Conservation (phyloP, 2,329 filamentous ascomycete genomes). For the Phoma sp. region DNA sequence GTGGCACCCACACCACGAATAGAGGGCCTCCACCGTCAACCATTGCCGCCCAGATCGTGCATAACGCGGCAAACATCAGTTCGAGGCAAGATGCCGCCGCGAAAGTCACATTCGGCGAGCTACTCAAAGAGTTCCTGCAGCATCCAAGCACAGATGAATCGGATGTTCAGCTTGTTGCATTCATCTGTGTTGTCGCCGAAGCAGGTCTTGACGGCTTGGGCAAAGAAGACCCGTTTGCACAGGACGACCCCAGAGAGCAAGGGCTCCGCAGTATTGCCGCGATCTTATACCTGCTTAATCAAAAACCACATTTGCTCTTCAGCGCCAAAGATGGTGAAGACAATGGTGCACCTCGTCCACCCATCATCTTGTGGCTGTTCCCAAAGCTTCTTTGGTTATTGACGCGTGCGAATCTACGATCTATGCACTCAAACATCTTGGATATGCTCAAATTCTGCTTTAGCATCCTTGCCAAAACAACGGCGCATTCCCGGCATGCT, state of each 20-base stretch:
- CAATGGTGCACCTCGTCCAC: constrained; percentile 45
- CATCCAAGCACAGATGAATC: constrained; percentile 61
- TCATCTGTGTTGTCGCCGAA: constrained; percentile 82
- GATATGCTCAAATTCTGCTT: constrained; percentile 48
- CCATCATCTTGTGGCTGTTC: constrained; percentile 61
- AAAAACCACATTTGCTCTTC: constrained; percentile 73
- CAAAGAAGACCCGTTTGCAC: constrained; percentile 71
- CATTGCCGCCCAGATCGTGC: constrained; percentile 84
- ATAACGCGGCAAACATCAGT: constrained; percentile 73
- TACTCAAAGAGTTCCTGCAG: constrained; percentile 69
- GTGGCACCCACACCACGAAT: constrained; percentile 16
- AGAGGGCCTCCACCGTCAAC: constrained; percentile 69
- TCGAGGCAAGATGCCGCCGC: constrained; percentile 68
- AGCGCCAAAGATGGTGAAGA: constrained; percentile 37
- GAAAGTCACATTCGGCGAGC: constrained; percentile 74
- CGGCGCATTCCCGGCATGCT: constrained; percentile 45
- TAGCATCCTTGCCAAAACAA: constrained; percentile 42
- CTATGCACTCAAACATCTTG: constrained; percentile 47
- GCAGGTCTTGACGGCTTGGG: constrained; percentile 75
- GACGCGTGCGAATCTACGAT: constrained; percentile 49
- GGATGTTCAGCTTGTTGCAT: constrained; percentile 76
- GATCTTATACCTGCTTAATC: constrained; percentile 73
- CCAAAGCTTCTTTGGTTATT: constrained; percentile 59
- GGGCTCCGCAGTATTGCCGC: constrained; percentile 78
- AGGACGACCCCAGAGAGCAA: constrained; percentile 63